Percentiles rank a stretch among this genome's conserved stretches.
phyloP scores from a whole-genome alignment of 1,139 yeast species.

The Blastobotrys elegans region DNA sequence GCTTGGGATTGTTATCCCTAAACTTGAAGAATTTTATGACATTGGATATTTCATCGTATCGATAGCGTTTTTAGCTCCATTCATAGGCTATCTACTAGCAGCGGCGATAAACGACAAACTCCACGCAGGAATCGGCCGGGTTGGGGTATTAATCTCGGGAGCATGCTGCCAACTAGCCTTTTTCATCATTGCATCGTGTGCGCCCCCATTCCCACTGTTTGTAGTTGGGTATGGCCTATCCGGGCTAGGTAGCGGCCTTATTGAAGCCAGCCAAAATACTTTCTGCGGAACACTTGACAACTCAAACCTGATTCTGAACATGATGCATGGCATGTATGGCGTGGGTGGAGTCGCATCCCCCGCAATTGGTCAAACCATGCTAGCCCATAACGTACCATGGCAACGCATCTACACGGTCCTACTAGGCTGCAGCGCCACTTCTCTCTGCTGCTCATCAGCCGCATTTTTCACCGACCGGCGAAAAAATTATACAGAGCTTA shows the following conservation, averaged over 20 bases:
- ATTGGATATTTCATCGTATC: slow-evolving; percentile 27
- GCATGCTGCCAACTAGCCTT: slow-evolving; percentile 37
- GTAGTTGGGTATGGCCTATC: slow-evolving; percentile 53
- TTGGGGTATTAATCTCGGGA: slow-evolving; percentile 39
- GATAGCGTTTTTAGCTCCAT: slow-evolving; percentile 30
- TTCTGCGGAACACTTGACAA: slow-evolving; percentile 49
- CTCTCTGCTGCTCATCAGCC: slow-evolving; percentile 17
- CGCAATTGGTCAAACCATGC: slow-evolving; percentile 49
- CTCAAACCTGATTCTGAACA: slow-evolving; percentile 47
- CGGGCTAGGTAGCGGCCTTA: slow-evolving; percentile 55
- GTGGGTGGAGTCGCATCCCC: slow-evolving; percentile 60
- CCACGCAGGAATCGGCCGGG: slow-evolving; percentile 41
- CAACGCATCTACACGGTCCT: slow-evolving; percentile 47
- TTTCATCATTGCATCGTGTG: slow-evolving; percentile 41
- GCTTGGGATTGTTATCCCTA: slow-evolving; percentile 21
- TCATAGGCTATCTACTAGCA: slow-evolving; percentile 36
- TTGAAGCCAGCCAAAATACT: slow-evolving; percentile 51
- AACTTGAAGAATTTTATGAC: slow-evolving; percentile 23
- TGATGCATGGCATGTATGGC: slow-evolving; percentile 57
- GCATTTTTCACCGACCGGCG: slow-evolving; percentile 16
- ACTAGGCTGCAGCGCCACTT: slow-evolving; percentile 38
- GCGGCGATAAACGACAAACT: slow-evolving; percentile 35
- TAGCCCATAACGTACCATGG: slow-evolving; percentile 47
- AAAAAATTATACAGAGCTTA: not conserved
- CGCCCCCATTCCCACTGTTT: slow-evolving; percentile 38